phyloP scores from a whole-genome alignment of 1,139 yeast species.

The Yamadazyma aaseri region DNA sequence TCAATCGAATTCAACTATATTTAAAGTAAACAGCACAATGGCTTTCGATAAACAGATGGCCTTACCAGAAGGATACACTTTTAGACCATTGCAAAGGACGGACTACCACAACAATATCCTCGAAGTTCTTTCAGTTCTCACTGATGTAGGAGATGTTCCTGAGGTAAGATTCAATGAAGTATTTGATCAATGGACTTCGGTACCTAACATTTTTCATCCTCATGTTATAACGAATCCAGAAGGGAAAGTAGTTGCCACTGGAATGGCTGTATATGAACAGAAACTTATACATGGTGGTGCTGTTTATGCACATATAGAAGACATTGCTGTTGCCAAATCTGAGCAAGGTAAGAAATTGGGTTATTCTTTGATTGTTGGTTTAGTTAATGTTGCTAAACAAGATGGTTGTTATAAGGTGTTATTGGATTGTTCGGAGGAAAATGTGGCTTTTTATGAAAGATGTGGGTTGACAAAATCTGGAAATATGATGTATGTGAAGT shows the following conservation, averaged over 20 bases:
- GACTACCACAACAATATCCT: conserved; percentile 53
- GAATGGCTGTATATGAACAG: conserved; percentile 53
- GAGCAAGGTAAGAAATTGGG: conserved; percentile 90
- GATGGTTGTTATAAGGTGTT: conserved; percentile 84
- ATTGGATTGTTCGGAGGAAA: conserved; percentile 81
- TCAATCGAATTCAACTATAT: too few species aligned
- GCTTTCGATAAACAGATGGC: conserved; percentile 8
- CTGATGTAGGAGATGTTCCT: conserved; percentile 63
- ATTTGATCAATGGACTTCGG: conserved; percentile 48
- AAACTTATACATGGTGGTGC: conserved; percentile 79
- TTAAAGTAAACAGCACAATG: too few species aligned
- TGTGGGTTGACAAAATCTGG: conserved; percentile 73
- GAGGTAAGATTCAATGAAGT: conserved; percentile 40
- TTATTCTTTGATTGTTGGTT: conserved; percentile 55
- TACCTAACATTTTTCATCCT: conserved; percentile 51
- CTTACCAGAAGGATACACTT: conserved; percentile 52
- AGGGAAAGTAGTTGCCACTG: conserved; percentile 48
- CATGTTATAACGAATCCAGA: conserved; percentile 54
- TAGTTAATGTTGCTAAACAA: conserved; percentile 58
- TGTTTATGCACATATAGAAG: conserved; percentile 91
- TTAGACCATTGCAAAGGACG: conserved; percentile 44
- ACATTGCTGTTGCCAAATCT: conserved; percentile 72
- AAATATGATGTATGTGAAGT: conserved; percentile 56
- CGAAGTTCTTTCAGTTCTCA: conserved; percentile 52
- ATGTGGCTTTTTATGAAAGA: conserved; percentile 83